A percentile compares a stretch with the other conserved stretches of the same genome.
phyloP scores from a whole-genome alignment of 495 filamentous ascomycete species.

The Podospora fimiseda region DNA sequence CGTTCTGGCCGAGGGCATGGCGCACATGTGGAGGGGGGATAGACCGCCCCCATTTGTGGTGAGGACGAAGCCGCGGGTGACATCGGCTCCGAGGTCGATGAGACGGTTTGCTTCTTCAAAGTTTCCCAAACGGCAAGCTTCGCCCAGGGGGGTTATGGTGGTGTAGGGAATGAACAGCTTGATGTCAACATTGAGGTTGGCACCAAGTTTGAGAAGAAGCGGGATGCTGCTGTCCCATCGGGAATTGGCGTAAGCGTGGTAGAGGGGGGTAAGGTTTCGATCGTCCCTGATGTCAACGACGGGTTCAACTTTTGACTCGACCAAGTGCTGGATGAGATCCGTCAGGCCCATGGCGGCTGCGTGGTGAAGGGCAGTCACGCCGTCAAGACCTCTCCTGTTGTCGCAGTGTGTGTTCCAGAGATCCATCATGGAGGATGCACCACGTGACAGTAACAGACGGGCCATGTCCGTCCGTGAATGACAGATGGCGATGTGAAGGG shows the following conservation, averaged over 20 bases:
- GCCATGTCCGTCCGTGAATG: constrained; percentile 25
- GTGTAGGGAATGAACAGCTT: constrained; percentile 30
- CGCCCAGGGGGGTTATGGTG: constrained; percentile 29
- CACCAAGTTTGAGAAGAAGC: constrained; percentile 27
- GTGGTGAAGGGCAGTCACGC: constrained; percentile 24
- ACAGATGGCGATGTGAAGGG: constrained; percentile 36
- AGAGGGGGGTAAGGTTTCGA: constrained; percentile 28
- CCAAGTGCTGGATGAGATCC: constrained; percentile 17
- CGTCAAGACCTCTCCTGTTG: background rate
- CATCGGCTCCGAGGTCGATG: constrained; percentile 29
- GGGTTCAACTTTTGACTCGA: constrained; percentile 22
- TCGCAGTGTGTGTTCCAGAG: background rate
- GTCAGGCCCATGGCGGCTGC: constrained; percentile 23
- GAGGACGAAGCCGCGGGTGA: constrained; percentile 20
- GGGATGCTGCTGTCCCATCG: constrained; percentile 27
- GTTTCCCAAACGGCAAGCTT: constrained; percentile 29
- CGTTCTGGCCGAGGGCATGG: constrained; percentile 22
- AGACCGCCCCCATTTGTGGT: constrained; percentile 12
- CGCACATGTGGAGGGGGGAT: constrained; percentile 28
- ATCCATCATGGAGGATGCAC: constrained; percentile 25
- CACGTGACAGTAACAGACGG: constrained; percentile 27
- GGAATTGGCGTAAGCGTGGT: constrained; percentile 29
- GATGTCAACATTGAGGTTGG: constrained; percentile 26
- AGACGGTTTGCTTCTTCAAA: constrained; percentile 27
- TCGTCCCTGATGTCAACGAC: constrained; percentile 26